Conservation (phyloP, 164 flowering plant genomes). For the Cinnamomum chago region DNA sequence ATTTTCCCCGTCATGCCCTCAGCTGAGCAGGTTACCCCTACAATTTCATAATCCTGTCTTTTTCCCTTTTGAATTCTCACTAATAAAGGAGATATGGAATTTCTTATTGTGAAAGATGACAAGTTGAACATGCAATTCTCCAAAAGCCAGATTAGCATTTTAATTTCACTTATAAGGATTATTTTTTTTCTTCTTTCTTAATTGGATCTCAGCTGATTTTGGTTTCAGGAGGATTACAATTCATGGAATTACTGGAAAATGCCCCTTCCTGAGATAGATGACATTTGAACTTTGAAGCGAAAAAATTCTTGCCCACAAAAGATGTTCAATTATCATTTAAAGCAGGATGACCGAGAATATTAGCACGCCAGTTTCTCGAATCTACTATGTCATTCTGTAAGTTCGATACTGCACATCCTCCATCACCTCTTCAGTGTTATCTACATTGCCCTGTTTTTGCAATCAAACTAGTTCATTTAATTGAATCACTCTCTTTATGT, state of each 20-base stretch:
- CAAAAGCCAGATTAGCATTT: too few relatives aligned
- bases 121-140: not conserved
- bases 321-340: constrained; percentile 4
- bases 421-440: not conserved
- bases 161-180: not conserved
- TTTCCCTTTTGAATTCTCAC: not conserved
- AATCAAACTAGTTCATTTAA: not conserved
- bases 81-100: not conserved
- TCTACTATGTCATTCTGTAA: not conserved
- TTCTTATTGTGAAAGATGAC: not conserved
- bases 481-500: not conserved
- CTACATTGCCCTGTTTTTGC: not conserved
- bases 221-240: constrained; percentile 81
- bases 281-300: constrained; percentile 43
- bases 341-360: constrained; percentile 11
- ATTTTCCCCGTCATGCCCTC: constrained; percentile 74
- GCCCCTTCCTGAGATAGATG: constrained; percentile 45
- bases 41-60: not conserved
- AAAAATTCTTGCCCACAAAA: not conserved
- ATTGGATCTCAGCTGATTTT: not conserved
- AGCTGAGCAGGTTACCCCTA: constrained; percentile 57
- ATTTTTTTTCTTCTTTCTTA: not conserved
- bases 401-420: not conserved
- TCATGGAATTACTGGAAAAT: constrained; percentile 91
- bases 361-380: not conserved